Conservation (phyloP, 306 rosid species). For the Trifolium repens region DNA sequence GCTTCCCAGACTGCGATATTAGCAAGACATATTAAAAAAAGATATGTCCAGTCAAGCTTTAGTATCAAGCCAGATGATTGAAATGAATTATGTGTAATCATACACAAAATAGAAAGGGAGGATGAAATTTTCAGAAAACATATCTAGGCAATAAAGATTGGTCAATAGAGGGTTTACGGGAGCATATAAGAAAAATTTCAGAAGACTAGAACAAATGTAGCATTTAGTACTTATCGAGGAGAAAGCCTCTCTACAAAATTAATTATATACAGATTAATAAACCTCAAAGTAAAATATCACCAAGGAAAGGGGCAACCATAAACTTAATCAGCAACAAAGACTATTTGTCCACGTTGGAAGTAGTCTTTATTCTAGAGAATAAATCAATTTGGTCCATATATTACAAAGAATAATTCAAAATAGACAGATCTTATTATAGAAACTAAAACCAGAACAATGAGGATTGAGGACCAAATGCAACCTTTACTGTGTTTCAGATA, state of each 20-base stretch:
- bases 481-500: neutral
- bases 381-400: neutral
- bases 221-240: neutral
- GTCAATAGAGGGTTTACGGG: conserved; percentile 15
- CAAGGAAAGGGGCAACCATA: neutral
- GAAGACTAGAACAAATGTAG: conserved; percentile 25
- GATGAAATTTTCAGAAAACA: conserved; percentile 26
- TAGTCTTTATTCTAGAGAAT: neutral
- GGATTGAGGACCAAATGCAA: neutral
- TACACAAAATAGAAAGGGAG: conserved; percentile 1
- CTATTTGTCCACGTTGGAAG: neutral
- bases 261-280: conserved; percentile 13
- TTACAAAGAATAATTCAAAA: conserved; percentile 20
- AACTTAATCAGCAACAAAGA: neutral
- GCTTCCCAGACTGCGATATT: conserved; percentile 85
- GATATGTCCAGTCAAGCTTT: conserved; percentile 26
- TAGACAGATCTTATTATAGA: neutral
- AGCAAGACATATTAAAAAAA: conserved; percentile 35
- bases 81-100: conserved; percentile 9
- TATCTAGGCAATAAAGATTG: conserved; percentile 24
- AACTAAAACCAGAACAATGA: conserved; percentile 6
- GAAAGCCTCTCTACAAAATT: conserved; percentile 30
- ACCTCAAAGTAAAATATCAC: conserved; percentile 7
- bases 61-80: conserved; percentile 33
- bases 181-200: conserved; percentile 35